Evolutionary conservation across 768 basidiomycete genomes (phyloP).

Genomic region (Tulasnella sp.): DNA sequence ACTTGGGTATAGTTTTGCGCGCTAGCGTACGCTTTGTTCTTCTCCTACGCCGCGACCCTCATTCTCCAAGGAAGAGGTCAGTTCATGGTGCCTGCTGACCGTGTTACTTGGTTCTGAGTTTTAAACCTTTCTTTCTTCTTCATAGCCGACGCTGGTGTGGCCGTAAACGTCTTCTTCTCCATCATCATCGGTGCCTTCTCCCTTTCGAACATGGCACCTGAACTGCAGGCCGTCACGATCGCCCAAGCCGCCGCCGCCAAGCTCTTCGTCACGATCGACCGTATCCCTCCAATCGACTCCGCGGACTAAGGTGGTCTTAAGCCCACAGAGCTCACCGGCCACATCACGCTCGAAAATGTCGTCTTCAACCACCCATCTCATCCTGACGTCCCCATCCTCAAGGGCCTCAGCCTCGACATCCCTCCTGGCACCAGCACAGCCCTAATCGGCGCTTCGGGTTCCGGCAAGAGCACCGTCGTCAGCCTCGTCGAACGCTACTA

Average conservation of each 20-base stretch:
- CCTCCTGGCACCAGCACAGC: constrained; percentile 76
- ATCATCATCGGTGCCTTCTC: constrained; percentile 40
- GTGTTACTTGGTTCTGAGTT: neutral
- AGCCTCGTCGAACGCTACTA: constrained; percentile 87
- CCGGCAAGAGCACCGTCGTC: constrained; percentile 64
- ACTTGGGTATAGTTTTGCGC: constrained; percentile 39
- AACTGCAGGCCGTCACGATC: constrained; percentile 81
- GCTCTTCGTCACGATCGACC: constrained; percentile 86
- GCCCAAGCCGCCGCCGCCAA: constrained; percentile 89
- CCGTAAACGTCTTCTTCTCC: constrained; percentile 14
- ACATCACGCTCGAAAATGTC: constrained; percentile 72
- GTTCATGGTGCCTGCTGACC: constrained; percentile 13
- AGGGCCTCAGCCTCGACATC: constrained; percentile 67
- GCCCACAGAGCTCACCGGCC: constrained; percentile 67
- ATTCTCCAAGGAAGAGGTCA: constrained; percentile 68
- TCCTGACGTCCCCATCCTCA: constrained; percentile 75
- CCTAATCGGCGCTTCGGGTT: constrained; percentile 77
- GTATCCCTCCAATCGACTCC: constrained; percentile 85
- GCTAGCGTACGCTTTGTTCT: constrained; percentile 72
- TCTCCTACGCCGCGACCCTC: constrained; percentile 86
- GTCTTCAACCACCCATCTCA: constrained; percentile 86
- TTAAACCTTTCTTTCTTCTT: neutral
- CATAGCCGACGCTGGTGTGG: constrained; percentile 39
- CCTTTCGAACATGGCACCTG: constrained; percentile 55
- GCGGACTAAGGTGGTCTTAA: constrained; percentile 65